Base-by-base conservation (phyloP, 2,329 filamentous ascomycete genomes). In the Alternaria viburni region DNA sequence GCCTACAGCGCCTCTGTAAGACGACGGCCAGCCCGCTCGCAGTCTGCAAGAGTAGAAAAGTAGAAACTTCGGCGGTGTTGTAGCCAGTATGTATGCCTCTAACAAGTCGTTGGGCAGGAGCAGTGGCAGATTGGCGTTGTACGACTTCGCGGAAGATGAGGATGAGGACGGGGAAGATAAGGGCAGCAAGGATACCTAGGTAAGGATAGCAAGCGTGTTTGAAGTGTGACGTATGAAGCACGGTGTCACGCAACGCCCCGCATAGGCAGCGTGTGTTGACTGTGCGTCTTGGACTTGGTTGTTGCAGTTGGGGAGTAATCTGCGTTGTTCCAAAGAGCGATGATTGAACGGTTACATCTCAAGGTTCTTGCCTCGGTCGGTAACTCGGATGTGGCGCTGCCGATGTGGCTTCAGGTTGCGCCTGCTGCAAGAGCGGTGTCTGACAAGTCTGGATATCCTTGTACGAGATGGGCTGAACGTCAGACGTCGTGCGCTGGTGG, bases 381-480 rank as follows among this genome's bases (percentile, higher is more conserved):
- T 15, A 15, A 15, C 30, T 36, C 30, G 13, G 30, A 36, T 36
- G 30, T 36, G 30, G 30, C 30, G 30, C 13, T 36, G 44, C 54
- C 59, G 54, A 65, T 56, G 26, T 59, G 47, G 55, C 60, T 54
- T 54, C 32, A 41, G 19, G 28, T 49, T n/a, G 30, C 49, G 45
- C 23, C 45, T 25, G 41, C 55, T 47, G n/a, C 30, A 23, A 11
- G 21, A 41, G 5, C 15, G 19, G 6, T 23, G 4, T 17, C 19
- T 30, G 44, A 36, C 25, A 41, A 21, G 32, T 17, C 25, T 25
- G 54, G 23, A 17, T 50, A 13, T 25, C n/a, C 13, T 51, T 36
- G 56, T 30, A 23, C 23, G 1, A 43, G 44, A 6, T n/a, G 2
- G 21, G 44, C 44, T 44, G n/a, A 6, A 23, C 5, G 41, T 21